Evolutionary conservation across 257 asterid species (phyloP), one percentile per base, ranked within the genome.

Genomic region (Verbascum thapsus): DNA sequence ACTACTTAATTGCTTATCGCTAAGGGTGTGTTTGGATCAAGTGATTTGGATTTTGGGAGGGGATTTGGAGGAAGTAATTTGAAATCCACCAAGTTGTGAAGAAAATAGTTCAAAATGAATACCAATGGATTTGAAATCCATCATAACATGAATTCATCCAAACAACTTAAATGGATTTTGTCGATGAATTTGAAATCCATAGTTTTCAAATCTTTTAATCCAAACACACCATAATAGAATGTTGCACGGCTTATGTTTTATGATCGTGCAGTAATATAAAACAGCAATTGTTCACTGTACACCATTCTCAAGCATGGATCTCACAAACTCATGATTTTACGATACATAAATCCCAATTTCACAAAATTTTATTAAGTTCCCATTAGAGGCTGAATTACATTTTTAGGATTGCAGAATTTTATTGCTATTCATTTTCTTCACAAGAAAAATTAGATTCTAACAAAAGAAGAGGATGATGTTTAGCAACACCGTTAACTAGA

Each of bases 291-390:
- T 48, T 13, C 16, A 43, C 1, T 4, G 9, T 15, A 15, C 37
- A 43, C 50, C 42, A 51, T 53, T 13, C 16, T 55, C 64, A 64
- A 53, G 58, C 54, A 37, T 54, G 61, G 54, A 47, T 70, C 47
- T 26, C 34, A 11, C 17, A 53, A 3, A 60, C 22, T 53, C 57
- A 10, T 4, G 7, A 48, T 54, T 39, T 39, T 17, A 67, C 7
- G 13, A 3, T n/a, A n/a, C n/a, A n/a, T n/a, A 40, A 7, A 16
- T 42, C 48, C 34, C 12, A 30, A 20, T 53, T 58, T 34, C 64
- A 56, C 37, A 47, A 44, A 23, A 5, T 16, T 17, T 30, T 53
- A 61, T 30, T n/a, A 44, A 35, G 18, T 3, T 16, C 39, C 45
- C 56, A 66, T 59, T 38, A 50, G 7, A 58, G 58, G 47, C 5